Evolutionary conservation across 2,329 filamentous ascomycete species (phyloP), one percentile per base, ranked within the genome.

Genomic region (Didymella pomorum): DNA sequence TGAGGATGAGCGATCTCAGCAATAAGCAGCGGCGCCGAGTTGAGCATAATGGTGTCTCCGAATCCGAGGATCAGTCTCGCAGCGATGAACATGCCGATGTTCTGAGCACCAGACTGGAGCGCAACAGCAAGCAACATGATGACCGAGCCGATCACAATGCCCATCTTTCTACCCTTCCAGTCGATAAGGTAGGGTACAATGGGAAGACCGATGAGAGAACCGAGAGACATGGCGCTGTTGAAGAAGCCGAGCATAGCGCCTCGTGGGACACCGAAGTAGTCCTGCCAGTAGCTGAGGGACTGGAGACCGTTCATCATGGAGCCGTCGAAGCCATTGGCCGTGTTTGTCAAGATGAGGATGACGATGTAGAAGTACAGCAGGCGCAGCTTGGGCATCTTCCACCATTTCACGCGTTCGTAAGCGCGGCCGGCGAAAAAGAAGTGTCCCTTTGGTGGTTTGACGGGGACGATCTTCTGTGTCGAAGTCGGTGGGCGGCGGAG

Each of bases 361-460:
- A 42, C 39, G 39, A 42, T 42, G 39, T 42, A 42, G 39, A 42
- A 42, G 39, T 42, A 42, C 9, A 42, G 20, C 18, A 42, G 39
- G 39, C 39, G 39, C 4, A 21, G 39, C 18, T 42, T 42, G 10
- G 39, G 39, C 20, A 21, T 20, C 39, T 42, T 42, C 20, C 39
- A 42, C 39, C 39, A 42, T 42, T 42, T 42, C 21, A 42, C 39
- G 12, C 39, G 39, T 42, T 42, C 20, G 10, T 21, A 42, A 10
- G 33, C 33, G 4, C 33, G 33, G 33, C 33, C 33, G 16, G 33
- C 33, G 33, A 37, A 37, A n/a, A 37, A 37, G 33, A 37, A 37
- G 16, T 37, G n/a, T 37, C 33, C 33, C n/a, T 37, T 37, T 37
- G 33, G n/a, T 37, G n/a, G 33, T 37, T 18, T 37, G 33, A 37